Conservation (phyloP, 441 rosid genomes). For the Euphorbia celastroides region DNA sequence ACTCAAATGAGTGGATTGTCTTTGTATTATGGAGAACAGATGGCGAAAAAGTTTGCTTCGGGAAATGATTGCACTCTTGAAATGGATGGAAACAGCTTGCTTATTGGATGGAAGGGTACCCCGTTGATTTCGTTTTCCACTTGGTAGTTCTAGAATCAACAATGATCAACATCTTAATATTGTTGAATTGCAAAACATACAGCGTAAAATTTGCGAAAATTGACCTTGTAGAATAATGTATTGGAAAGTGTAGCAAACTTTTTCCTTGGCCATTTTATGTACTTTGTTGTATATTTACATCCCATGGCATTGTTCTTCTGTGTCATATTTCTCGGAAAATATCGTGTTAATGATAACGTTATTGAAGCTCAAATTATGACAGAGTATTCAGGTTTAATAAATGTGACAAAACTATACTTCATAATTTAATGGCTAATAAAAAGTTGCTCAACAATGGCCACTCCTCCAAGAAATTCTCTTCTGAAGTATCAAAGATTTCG, state of each 20-base stretch:
- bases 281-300: not conserved
- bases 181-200: not conserved
- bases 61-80: constrained; percentile 24
- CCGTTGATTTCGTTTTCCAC: constrained; percentile 29
- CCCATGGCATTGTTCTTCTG: not conserved
- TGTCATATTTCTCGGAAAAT: not conserved
- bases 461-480: not conserved
- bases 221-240: no score
- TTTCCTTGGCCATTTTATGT: not conserved
- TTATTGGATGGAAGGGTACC: constrained; percentile 42
- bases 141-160: constrained; percentile 37
- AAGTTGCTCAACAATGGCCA: not conserved
- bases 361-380: not conserved
- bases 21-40: constrained; percentile 24
- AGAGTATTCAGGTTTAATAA: not conserved
- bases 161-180: not conserved
- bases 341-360: not conserved
- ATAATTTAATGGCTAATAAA: not conserved
- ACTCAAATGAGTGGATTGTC: constrained; percentile 21
- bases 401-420: not conserved
- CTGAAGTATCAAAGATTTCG: not conserved
- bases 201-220: no score
- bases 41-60: constrained; percentile 15
- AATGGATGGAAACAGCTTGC: constrained; percentile 19
- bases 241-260: not conserved